Base-by-base conservation (phyloP, 306 rosid genomes). In the Carpinus fangiana region DNA sequence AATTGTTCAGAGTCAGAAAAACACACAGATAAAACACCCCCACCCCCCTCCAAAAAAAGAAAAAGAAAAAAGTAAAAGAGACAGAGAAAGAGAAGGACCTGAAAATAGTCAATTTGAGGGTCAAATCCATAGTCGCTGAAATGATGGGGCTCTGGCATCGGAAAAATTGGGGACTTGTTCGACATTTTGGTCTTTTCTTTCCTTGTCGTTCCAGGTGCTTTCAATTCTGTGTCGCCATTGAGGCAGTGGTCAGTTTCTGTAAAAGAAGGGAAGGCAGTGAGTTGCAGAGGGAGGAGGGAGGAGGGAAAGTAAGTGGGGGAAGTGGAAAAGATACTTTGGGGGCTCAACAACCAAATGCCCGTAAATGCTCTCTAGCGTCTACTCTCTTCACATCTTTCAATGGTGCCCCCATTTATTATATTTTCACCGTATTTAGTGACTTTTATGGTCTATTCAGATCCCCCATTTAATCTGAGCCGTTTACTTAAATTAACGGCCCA, bases 91-190 rank as follows among this genome's bases (percentile, higher is more conserved):
- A 78, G 12, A 21, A 64, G 48, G 73, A 95, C 99, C 90, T 95
- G 99, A 73, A 95, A 91, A 52, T 93, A 93, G 85, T 93, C 92
- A 82, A 91, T 78, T 80, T 92, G 97, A 21, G 98, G 93, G 80
- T 95, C 98, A 73, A 95, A 95, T 76, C 99, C 99, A 78, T 95
- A 95, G 88, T 95, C 99, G 70, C 93, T 91, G 85, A 90, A 95
- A 66, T 95, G 99, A 47, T 91, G 99, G 2, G 98, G 95, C 48
- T 94, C 85, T 8, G 97, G 88, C 65, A 92, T 87, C 16, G 97
- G 97, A 20, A 92, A 95, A 46, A 95, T 79, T 12, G 98, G 98
- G 8, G 98, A 82, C 51, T 88, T 91, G 80, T 50, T 86, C 0
- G 97, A 85, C 98, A 94, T 90, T 79, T 43, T 70, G 41, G 18